phyloP scores from a whole-genome alignment of 202 grass and related monocot genomes.

The Bolboschoenoplectus hybrid region DNA sequence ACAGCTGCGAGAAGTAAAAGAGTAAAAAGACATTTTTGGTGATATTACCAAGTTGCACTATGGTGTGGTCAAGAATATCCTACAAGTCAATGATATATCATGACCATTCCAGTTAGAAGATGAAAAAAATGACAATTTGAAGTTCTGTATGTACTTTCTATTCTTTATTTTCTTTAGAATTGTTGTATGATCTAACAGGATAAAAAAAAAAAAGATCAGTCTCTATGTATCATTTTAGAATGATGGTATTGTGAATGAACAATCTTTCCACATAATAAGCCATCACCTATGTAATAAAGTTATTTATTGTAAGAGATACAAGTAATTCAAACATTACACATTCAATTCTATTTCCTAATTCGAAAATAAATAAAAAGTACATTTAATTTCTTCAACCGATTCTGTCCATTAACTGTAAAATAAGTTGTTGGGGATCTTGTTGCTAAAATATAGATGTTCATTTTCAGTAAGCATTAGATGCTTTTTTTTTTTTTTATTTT shows the following conservation, averaged over 20 bases:
- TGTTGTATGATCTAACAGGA: constrained; percentile 6
- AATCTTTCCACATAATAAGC: neutral
- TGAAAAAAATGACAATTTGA: constrained; percentile 22
- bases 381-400: too few relatives aligned
- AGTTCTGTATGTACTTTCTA: neutral
- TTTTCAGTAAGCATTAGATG: too few relatives aligned
- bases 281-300: neutral
- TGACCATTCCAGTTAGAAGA: neutral
- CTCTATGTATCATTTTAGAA: neutral
- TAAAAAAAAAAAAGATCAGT: neutral
- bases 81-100: neutral
- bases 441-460: too few relatives aligned
- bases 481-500: too few relatives aligned
- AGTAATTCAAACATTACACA: too few relatives aligned
- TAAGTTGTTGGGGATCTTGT: too few relatives aligned
- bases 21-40: neutral
- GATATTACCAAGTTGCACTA: neutral
- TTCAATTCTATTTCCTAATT: too few relatives aligned
- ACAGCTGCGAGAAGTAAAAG: constrained; percentile 25
- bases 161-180: neutral
- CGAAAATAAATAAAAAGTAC: too few relatives aligned
- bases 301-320: too few relatives aligned
- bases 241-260: neutral
- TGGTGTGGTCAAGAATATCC: neutral
- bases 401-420: too few relatives aligned